Percentiles rank a stretch among this genome's conserved stretches.
phyloP scores from a whole-genome alignment of 1,284 basidiomycete species.

The Entoloma clypeatum region DNA sequence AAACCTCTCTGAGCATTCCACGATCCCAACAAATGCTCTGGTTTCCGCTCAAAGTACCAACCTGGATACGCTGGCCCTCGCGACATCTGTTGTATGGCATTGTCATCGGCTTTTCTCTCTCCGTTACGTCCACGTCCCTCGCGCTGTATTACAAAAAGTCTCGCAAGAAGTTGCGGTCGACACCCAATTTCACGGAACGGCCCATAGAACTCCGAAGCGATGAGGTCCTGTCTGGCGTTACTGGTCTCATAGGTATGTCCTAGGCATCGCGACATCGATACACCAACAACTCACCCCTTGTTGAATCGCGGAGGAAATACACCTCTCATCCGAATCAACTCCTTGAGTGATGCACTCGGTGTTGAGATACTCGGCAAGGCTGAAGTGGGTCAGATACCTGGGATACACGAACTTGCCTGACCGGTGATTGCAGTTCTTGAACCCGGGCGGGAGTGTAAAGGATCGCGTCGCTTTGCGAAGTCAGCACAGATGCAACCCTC shows the following conservation, averaged over 20 bases:
- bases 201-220: conserved; percentile 77
- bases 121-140: conserved; percentile 60
- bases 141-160: conserved; percentile 46
- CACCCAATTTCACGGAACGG: conserved; percentile 43
- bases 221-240: conserved; percentile 71
- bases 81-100: conserved; percentile 62
- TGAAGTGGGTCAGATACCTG: conserved; percentile 49
- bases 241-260: conserved; percentile 75
- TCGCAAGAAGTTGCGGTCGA: conserved; percentile 39
- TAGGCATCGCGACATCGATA: no score
- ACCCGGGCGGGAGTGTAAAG: conserved; percentile 97
- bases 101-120: conserved; percentile 66
- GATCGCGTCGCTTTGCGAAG: conserved; percentile 92
- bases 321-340: conserved; percentile 88
- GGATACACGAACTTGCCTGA: conserved; percentile 3
- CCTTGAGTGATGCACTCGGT: conserved; percentile 84
- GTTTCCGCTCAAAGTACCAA: conserved; percentile 21
- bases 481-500: conserved; percentile 34
- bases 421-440: conserved; percentile 64
- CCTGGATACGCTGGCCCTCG: conserved; percentile 37
- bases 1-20: conserved; percentile 27
- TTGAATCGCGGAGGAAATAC: conserved; percentile 72
- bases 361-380: conserved; percentile 97
- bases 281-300: no score
- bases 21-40: conserved; percentile 22